A percentile compares a stretch with the other conserved stretches of the same genome.
These are phyloP conservation scores for Cymbopogon citratus DNA, from an alignment of 176 grass and related monocot species.

Conservation along the genomic window DNA sequence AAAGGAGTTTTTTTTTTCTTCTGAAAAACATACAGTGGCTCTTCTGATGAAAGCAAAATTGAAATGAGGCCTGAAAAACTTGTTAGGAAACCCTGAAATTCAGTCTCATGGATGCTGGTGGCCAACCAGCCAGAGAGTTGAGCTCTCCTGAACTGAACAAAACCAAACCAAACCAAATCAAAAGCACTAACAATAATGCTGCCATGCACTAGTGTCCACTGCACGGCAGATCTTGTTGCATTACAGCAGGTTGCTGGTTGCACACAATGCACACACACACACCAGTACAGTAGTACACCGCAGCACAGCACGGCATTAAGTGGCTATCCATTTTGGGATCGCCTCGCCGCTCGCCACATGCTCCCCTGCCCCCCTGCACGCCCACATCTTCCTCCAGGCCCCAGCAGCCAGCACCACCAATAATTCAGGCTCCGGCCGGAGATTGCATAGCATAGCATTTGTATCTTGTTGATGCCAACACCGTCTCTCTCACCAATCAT, in stretches of 20 bases:
- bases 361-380: constrained; percentile 45
- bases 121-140: background rate
- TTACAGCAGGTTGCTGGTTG: background rate
- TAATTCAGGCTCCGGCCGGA: background rate
- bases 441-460: background rate
- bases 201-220: background rate
- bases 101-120: background rate
- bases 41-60: background rate
- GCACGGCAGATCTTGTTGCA: constrained; percentile 15
- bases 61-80: background rate
- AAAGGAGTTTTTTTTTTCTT: background rate
- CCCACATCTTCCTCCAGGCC: constrained; percentile 7
- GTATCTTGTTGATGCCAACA: background rate
- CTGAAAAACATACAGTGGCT: too few species aligned
- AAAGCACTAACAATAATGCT: background rate
- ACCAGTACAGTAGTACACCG: background rate
- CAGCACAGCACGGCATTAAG: background rate
- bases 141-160: background rate
- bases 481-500: constrained; percentile 6
- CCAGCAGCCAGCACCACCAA: background rate
- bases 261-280: too few species aligned
- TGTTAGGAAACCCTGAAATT: background rate
- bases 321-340: constrained; percentile 21
- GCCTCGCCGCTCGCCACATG: constrained; percentile 22
- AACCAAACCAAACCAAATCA: background rate